Evolutionary conservation across 495 filamentous ascomycete genomes (phyloP), one percentile per base, ranked within the genome.

Genomic region (Podospora bellae-mahoneyi): DNA sequence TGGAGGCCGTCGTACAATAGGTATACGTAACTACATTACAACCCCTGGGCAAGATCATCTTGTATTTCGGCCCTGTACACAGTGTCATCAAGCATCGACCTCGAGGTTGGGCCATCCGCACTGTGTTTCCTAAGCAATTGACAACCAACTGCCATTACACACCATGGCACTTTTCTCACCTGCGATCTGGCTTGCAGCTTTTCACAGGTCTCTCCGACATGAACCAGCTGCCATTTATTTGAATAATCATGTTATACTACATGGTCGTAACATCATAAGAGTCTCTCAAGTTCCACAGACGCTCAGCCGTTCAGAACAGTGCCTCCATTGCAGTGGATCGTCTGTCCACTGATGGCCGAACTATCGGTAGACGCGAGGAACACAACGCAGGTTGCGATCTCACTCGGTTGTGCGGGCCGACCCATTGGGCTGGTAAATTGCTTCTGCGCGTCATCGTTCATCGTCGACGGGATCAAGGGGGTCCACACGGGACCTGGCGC

Each of bases 401-500:
- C 92, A 68, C 84, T 89, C 1, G 90, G 91, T 80, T 93, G 90
- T 0, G 86, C 88, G 0, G 91, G 91, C 34, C 93, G 81, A 13
- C 92, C 91, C 83, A 96, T 93, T 0, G 92, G 92, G 27, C 85
- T 86, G 0, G 87, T 88, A 78, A 95, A 94, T 64, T 88, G 80
- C 75, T 92, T 86, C 80, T 91, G 84, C 0, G 88, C 90, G 54
- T 85, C 77, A 2, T 88, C 83, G 55, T 76, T 85, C 92, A 95
- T 95, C 0, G 91, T 95, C 0, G 89, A 78, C 4, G 91, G 90
- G 64, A 94, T 92, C 48, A 94, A 81, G 1, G 93, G 93, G 0
- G 92, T 94, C 92, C 92, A 95, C 30, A 96, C 78, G 0, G 91
- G 92, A 0, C 93, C 93, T 0, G 92, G 92, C 27, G 90, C 91